phyloP scores from a whole-genome alignment of 768 basidiomycete genomes.

The Mycena leptocephala region DNA sequence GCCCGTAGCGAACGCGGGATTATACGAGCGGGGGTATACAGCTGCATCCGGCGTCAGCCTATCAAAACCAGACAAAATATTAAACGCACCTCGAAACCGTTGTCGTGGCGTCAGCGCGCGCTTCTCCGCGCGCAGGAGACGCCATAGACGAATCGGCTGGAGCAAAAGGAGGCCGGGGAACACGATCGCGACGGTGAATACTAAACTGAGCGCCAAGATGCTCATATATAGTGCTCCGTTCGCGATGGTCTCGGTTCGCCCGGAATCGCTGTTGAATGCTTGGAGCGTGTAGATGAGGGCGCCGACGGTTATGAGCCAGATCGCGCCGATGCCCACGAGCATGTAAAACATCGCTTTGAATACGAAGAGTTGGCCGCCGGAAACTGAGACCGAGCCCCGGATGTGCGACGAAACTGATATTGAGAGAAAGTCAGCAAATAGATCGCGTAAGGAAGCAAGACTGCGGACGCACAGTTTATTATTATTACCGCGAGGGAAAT shows the following conservation, averaged over 20 bases:
- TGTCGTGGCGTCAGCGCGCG: conserved; percentile 83
- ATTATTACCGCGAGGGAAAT: conserved; percentile 66
- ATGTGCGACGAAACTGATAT: conserved; percentile 69
- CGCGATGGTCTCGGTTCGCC: conserved; percentile 65
- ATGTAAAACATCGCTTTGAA: conserved; percentile 79
- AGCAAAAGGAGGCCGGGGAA: conserved; percentile 81
- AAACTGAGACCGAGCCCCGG: conserved; percentile 74
- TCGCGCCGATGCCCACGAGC: conserved; percentile 65
- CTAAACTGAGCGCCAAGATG: conserved; percentile 69
- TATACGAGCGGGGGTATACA: conserved; percentile 80
- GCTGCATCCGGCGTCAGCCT: conserved; percentile 51
- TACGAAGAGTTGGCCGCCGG: conserved; percentile 70
- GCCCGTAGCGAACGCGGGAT: conserved; percentile 77
- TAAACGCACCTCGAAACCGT: conserved; percentile 77
- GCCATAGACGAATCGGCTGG: conserved; percentile 79
- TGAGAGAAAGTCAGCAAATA: not conserved
- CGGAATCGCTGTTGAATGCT: conserved; percentile 62
- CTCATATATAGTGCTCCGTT: conserved; percentile 84
- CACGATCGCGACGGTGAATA: conserved; percentile 78
- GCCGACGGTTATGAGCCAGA: conserved; percentile 79
- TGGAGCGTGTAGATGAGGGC: conserved; percentile 80
- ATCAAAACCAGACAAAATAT: not conserved
- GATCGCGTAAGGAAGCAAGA: too few relatives aligned
- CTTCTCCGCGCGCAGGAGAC: conserved; percentile 68
- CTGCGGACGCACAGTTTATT: conserved; percentile 67